Evolutionary conservation across 1,139 yeast genomes (phyloP), one percentile per base, ranked within the genome.

Genomic region (Saccharomycopsis crataegensis): DNA sequence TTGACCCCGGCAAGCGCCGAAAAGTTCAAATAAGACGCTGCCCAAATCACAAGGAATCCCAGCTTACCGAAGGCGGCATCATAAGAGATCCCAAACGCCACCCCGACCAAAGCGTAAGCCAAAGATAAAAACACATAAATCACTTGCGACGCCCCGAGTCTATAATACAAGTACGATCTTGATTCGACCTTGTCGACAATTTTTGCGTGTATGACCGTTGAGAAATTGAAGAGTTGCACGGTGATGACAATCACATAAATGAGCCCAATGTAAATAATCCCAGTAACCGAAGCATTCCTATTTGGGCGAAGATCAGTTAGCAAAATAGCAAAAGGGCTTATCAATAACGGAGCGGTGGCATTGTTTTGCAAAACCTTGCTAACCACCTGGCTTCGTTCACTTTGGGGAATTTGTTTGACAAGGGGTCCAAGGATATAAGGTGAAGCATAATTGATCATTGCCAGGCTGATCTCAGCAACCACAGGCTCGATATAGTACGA

Each of bases 1-100:
- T 76, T 75, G 14, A 76, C 66, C 34, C 78, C 75, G 37, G 82
- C 82, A 50, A 77, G 67, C 0, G 82, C 76, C 1, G 77, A 67
- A 73, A 77, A 74, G 8, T 73, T 66, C 55, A 78, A 62, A 59
- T 62, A 78, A 0, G 73, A 67, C 53, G 73, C 62, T 61, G 70
- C 65, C 82, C 82, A 78, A 48, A 69, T 61, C 6, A 78, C 79
- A 38, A 78, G 68, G 62, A 78, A 78, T 0, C 90, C 90, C 8
- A 77, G 73, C 51, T 68, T 70, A 1, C 87, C 88, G 63, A 77
- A 69, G 0, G 77, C 62, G 6, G 61, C 64, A 38, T 58, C 57
- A 56, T 65, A 65, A 4, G 64, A 59, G 51, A 78, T 63, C 37
- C 72, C 74, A 61, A 76, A 78, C 0, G 82, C 80, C 3, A 71